Conservation (phyloP, 2,329 filamentous ascomycete species). For the Aurifilum marmelostoma region DNA sequence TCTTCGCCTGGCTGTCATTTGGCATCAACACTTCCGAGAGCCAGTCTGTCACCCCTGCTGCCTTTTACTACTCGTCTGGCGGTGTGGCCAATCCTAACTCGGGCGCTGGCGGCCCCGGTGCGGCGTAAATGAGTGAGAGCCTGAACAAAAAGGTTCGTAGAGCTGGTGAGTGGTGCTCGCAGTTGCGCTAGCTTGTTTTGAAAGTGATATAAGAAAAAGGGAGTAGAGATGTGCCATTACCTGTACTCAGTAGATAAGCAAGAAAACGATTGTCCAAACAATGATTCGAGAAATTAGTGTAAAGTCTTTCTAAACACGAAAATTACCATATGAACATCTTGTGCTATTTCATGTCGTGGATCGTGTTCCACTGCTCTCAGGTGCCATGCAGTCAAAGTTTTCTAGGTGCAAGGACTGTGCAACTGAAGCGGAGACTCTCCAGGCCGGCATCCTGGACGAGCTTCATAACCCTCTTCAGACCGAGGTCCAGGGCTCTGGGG, state of each 20-base stretch:
- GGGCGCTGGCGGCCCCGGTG: not conserved
- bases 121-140: not conserved
- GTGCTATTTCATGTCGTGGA: too few relatives aligned
- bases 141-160: not conserved
- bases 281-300: too few relatives aligned
- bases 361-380: too few relatives aligned
- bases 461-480: slow-evolving; percentile 49
- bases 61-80: slow-evolving; percentile 30
- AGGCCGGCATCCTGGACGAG: slow-evolving; percentile 39
- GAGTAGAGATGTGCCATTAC: not conserved
- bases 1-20: slow-evolving; percentile 39
- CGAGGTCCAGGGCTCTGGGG: slow-evolving; percentile 68
- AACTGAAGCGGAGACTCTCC: slow-evolving; percentile 43
- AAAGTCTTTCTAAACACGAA: not conserved
- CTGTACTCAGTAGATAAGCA: not conserved
- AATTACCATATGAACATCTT: not conserved
- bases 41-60: slow-evolving; percentile 34
- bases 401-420: slow-evolving; percentile 42
- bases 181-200: not conserved
- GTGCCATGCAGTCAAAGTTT: not conserved
- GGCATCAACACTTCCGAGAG: slow-evolving; percentile 36
- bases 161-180: not conserved
- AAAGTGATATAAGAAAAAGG: not conserved
- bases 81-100: slow-evolving; percentile 19
- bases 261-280: too few relatives aligned